Conservation (phyloP, 2,329 filamentous ascomycete species). For the Diaporthe caulivora region DNA sequence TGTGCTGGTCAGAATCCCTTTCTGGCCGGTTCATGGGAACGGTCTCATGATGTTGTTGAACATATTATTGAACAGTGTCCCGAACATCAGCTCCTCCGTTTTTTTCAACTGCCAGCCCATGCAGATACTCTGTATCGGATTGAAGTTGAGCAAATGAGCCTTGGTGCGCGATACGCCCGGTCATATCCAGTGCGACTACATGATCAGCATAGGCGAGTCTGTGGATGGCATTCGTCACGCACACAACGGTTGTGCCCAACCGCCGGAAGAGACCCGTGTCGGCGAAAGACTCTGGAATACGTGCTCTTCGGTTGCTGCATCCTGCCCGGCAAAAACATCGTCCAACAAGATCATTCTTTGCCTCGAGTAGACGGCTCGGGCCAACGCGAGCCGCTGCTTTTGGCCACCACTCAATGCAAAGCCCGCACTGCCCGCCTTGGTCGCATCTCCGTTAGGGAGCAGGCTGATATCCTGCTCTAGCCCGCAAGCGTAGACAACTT, state of each 20-base stretch:
- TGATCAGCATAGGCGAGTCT: constrained; percentile 53
- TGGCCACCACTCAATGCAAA: constrained; percentile 48
- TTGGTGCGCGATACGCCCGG: constrained; percentile 52
- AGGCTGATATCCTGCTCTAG: constrained; percentile 39
- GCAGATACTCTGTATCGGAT: constrained; percentile 50
- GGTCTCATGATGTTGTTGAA: not conserved
- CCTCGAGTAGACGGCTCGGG: constrained; percentile 41
- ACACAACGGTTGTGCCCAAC: constrained; percentile 38
- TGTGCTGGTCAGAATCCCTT: not conserved
- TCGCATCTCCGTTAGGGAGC: constrained; percentile 44
- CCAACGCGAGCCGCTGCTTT: constrained; percentile 42
- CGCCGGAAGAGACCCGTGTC: constrained; percentile 30
- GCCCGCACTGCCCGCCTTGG: constrained; percentile 44
- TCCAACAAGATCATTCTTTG: constrained; percentile 39
- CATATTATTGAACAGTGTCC: not conserved
- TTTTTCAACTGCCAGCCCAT: constrained; percentile 44
- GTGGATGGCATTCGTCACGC: constrained; percentile 40
- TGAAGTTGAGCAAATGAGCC: constrained; percentile 52
- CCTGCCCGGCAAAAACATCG: constrained; percentile 40
- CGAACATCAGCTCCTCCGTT: not conserved
- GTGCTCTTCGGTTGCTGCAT: constrained; percentile 38
- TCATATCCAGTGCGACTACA: constrained; percentile 51
- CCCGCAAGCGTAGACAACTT: constrained; percentile 40
- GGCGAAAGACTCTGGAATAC: constrained; percentile 35
- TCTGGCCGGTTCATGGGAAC: not conserved